Conservation (phyloP, 2,329 filamentous ascomycete species). For the Emergomyces pasteurianus region DNA sequence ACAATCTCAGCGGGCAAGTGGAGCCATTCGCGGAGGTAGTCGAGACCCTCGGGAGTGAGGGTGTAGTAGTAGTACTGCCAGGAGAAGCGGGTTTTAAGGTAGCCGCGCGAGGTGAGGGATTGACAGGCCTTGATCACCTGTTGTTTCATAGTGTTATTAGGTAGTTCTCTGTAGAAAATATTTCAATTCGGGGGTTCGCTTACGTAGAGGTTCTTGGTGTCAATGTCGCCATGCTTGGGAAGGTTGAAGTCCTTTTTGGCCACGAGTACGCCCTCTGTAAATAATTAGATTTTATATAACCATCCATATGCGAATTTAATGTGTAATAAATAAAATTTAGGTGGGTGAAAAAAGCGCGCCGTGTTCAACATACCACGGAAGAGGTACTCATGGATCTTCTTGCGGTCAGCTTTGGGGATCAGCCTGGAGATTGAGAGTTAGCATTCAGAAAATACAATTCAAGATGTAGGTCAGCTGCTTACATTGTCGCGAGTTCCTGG, state of each 20-base stretch:
- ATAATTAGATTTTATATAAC: constrained; percentile 3
- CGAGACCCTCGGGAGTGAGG: constrained; percentile 96
- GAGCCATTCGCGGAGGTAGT: constrained; percentile 99
- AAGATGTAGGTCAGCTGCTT: constrained; percentile 14
- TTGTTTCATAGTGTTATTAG: constrained; percentile 8
- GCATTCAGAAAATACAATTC: constrained; percentile 4
- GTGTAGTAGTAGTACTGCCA: constrained; percentile 99
- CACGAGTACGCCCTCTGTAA: constrained; percentile 68
- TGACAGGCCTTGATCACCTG: constrained; percentile 94
- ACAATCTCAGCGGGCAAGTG: constrained; percentile 99
- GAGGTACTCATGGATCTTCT: constrained; percentile 99
- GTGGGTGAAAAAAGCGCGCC: background rate
- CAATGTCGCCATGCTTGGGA: constrained; percentile 93
- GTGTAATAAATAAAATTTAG: background rate
- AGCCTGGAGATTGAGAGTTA: constrained; percentile 47
- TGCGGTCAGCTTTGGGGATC: constrained; percentile 99
- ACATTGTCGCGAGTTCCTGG: constrained; percentile 45
- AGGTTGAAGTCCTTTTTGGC: constrained; percentile 99
- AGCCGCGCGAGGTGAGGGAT: constrained; percentile 95
- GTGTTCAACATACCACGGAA: constrained; percentile 58
- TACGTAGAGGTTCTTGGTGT: constrained; percentile 97
- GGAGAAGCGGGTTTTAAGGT: constrained; percentile 99
- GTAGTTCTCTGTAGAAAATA: background rate
- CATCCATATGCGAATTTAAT: background rate
- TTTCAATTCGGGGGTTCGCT: constrained; percentile 13